A percentile compares a stretch with the other conserved stretches of the same genome.
Evolutionary conservation across 1,139 yeast species (phyloP).

Genomic region (Yamadazyma atmosphaerica): DNA sequence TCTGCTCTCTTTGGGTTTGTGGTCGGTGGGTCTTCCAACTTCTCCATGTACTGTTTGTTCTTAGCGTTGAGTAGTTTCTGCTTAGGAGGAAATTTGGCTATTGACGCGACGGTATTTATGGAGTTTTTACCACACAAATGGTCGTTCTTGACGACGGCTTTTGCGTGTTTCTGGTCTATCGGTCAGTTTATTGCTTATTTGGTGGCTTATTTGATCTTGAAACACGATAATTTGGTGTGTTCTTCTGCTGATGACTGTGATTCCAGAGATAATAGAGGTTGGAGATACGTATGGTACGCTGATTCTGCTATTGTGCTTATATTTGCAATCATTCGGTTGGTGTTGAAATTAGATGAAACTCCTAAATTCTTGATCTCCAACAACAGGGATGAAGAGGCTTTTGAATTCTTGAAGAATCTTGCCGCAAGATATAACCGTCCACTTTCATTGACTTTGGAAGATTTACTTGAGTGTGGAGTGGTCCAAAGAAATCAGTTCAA

Average conservation of each 20-base stretch:
- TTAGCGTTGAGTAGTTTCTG: slow-evolving; percentile 24
- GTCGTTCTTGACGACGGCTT: slow-evolving; percentile 25
- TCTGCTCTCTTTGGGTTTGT: slow-evolving; percentile 24
- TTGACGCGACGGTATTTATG: slow-evolving; percentile 30
- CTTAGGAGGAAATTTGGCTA: slow-evolving; percentile 32
- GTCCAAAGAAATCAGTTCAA: slow-evolving; percentile 21
- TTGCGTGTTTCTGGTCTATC: slow-evolving; percentile 39
- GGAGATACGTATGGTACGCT: slow-evolving; percentile 38
- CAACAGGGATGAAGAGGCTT: slow-evolving; percentile 36
- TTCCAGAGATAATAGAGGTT: slow-evolving; percentile 30
- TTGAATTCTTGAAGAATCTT: slow-evolving; percentile 25
- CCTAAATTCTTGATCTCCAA: slow-evolving; percentile 36
- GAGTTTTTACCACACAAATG: slow-evolving; percentile 25
- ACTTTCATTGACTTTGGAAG: slow-evolving; percentile 30
- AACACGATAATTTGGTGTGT: slow-evolving; percentile 26
- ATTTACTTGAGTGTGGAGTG: slow-evolving; percentile 28
- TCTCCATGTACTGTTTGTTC: slow-evolving; percentile 28
- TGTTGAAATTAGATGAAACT: slow-evolving; percentile 31
- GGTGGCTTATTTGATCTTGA: slow-evolving; percentile 33
- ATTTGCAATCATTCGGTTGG: slow-evolving; percentile 28
- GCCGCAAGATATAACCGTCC: slow-evolving; percentile 30
- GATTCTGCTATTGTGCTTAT: slow-evolving; percentile 32
- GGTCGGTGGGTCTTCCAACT: slow-evolving; percentile 31
- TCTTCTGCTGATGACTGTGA: slow-evolving; percentile 29
- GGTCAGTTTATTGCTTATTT: slow-evolving; percentile 35